Percentiles rank a stretch among this genome's conserved stretches.
phyloP scores from a whole-genome alignment of 257 asterid species.

The Dorcoceras hygrometricum region DNA sequence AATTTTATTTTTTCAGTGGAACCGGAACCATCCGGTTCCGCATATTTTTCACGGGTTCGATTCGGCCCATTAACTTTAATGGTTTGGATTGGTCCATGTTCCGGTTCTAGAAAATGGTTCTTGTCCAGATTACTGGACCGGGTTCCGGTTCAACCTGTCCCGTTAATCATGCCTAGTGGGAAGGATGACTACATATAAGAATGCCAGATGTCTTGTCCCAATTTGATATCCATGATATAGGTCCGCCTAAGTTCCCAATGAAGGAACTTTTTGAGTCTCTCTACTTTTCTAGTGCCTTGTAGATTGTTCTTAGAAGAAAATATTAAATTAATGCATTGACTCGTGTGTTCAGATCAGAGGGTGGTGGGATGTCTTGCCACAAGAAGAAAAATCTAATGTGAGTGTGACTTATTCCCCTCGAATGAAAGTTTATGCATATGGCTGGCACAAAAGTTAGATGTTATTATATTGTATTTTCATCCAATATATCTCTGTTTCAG shows the following conservation, averaged over 20 bases:
- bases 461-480: slow-evolving; percentile 20
- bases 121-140: too few relatives aligned
- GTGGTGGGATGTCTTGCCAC: slow-evolving; percentile 86
- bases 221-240: neutral
- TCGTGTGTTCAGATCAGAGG: slow-evolving; percentile 62
- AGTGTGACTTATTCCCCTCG: slow-evolving; percentile 31
- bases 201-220: neutral
- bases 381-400: slow-evolving; percentile 72
- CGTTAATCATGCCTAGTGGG: too few relatives aligned
- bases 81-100: too few relatives aligned
- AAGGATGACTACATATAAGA: too few relatives aligned
- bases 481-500: slow-evolving; percentile 34
- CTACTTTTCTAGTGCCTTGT: neutral
- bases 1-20: too few relatives aligned
- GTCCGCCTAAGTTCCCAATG: neutral
- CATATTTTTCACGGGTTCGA: too few relatives aligned
- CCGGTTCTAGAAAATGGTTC: too few relatives aligned
- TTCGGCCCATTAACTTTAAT: too few relatives aligned
- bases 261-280: neutral
- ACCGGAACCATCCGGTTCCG: too few relatives aligned
- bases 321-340: neutral
- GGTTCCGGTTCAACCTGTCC: too few relatives aligned
- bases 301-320: slow-evolving; percentile 5
- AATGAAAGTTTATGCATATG: slow-evolving; percentile 14
- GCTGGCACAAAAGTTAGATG: neutral